These are phyloP conservation scores for Microsporum audouinii DNA, from an alignment of 2,329 filamentous ascomycete species.

Conservation along the genomic window DNA sequence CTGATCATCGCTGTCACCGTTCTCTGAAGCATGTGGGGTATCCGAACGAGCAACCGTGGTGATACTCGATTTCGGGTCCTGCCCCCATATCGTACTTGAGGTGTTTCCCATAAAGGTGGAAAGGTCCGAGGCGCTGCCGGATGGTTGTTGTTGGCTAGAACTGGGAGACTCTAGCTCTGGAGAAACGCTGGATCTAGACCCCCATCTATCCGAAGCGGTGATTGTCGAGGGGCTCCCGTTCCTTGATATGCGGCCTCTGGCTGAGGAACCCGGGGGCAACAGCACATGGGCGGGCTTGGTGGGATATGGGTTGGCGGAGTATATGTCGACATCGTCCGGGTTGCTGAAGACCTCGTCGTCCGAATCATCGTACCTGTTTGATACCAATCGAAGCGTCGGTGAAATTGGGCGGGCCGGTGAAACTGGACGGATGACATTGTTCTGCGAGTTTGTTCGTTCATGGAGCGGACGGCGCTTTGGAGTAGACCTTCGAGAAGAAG, in stretches of 20 bases:
- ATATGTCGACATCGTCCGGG: constrained; percentile 26
- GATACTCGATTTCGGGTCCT: constrained; percentile 13
- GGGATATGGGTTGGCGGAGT: constrained; percentile 35
- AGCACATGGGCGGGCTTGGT: constrained; percentile 38
- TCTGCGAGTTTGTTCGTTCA: constrained; percentile 37
- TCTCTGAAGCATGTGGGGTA: constrained; percentile 13
- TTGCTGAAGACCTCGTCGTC: background rate
- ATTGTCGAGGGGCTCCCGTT: background rate
- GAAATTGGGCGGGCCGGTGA: constrained; percentile 8
- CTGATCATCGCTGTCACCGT: constrained; percentile 13
- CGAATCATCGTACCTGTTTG: constrained; percentile 18
- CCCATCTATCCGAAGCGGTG: background rate
- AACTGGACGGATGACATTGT: constrained; percentile 32
- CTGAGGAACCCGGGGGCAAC: constrained; percentile 19
- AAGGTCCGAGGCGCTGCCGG: constrained; percentile 10
- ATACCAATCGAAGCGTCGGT: constrained; percentile 26
- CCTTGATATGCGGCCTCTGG: constrained; percentile 19
- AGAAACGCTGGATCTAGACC: background rate
- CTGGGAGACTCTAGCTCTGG: constrained; percentile 3
- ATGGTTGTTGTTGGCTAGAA: constrained; percentile 5
- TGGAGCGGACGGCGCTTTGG: constrained; percentile 34
- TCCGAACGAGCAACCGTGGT: constrained; percentile 13
- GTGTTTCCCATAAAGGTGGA: constrained; percentile 8
- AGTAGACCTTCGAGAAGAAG: constrained; percentile 17
- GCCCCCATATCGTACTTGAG: constrained; percentile 13